Base-by-base conservation (phyloP, 179 eudicot species). In the Silene noctiflora region DNA sequence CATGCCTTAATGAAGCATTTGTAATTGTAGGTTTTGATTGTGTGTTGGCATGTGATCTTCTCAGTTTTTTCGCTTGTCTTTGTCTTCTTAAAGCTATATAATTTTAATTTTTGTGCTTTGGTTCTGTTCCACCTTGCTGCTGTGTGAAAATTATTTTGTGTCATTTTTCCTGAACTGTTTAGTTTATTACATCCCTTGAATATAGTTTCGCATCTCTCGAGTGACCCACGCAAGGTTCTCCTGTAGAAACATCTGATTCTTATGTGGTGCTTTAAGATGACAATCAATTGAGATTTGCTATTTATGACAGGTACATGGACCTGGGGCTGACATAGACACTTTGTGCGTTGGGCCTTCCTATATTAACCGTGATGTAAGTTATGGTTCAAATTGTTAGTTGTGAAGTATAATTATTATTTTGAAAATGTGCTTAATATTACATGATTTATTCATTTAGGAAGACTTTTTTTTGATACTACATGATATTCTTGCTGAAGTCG, bases 311-410 rank as follows among this genome's bases (percentile, higher is more conserved):
- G 98, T 94, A 51, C 93, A 94, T 82, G 95, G 98, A 65, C 98
- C 98, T 71, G 97, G 97, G 72, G 95, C 98, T 78, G 98, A 94
- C 76, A 89, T 91, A 71, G 98, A 94, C 79, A 85, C 98, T 67
- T 62, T 91, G 59, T 91, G 97, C 76, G 85, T 93, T 63, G 97
- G 96, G 61, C 97, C 97, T 58, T 90, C 93, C 22, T 94, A 94
- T 86, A 90, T 92, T 42, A 90, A 82, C 71, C 89, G 98, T 63
- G 98, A 94, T 91, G 98, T 94, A 84, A 82, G 84, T 70, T 58
- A 14, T 39, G 68, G 42, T 46, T 44, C 42, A 70, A 31, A 62
- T 27, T 21, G 56, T 27, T 48, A 59, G 21, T 44, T 58, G 44
- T 25, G 12, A 70, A 51, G 39, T 71, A 17, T 4, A 22, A 62